phyloP scores from a whole-genome alignment of 1,139 yeast species.

The Meyerozyma athensensis region DNA sequence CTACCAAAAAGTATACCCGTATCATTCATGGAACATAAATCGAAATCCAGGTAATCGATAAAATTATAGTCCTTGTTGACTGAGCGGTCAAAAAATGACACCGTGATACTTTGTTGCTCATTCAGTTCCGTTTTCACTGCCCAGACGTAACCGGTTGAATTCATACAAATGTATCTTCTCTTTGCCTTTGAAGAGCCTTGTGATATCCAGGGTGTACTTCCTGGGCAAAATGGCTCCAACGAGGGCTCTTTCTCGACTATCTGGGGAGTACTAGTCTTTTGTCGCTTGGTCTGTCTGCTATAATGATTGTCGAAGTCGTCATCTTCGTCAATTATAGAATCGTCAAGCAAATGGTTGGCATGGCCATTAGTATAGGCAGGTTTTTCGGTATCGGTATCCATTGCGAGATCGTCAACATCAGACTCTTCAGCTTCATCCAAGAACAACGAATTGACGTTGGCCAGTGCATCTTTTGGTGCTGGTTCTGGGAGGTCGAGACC shows the following conservation, averaged over 20 bases:
- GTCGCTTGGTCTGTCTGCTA: slow-evolving; percentile 21
- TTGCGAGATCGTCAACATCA: slow-evolving; percentile 20
- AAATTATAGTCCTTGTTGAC: slow-evolving; percentile 82
- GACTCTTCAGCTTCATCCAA: slow-evolving; percentile 23
- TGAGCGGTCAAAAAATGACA: slow-evolving; percentile 80
- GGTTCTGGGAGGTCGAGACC: slow-evolving; percentile 21
- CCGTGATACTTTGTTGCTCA: slow-evolving; percentile 64
- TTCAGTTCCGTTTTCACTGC: slow-evolving; percentile 44
- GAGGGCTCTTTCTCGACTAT: slow-evolving; percentile 6
- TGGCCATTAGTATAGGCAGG: slow-evolving; percentile 8
- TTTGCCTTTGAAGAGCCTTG: slow-evolving; percentile 25
- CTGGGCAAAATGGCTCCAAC: slow-evolving; percentile 57
- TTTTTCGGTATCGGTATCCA: slow-evolving; percentile 2
- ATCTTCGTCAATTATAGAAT: slow-evolving; percentile 17
- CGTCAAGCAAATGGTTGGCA: slow-evolving; percentile 23
- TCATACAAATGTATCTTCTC: slow-evolving; percentile 78
- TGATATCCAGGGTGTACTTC: slow-evolving; percentile 74
- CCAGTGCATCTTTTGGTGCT: slow-evolving; percentile 6
- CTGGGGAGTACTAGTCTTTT: slow-evolving; percentile 18
- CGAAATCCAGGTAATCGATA: slow-evolving; percentile 67
- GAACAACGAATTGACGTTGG: slow-evolving; percentile 11
- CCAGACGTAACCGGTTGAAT: slow-evolving; percentile 79
- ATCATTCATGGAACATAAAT: slow-evolving; percentile 68
- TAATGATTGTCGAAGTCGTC: slow-evolving; percentile 17
- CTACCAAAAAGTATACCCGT: slow-evolving; percentile 63